phyloP scores from a whole-genome alignment of 73 alveolate species.

The Paramecium caudatum region DNA sequence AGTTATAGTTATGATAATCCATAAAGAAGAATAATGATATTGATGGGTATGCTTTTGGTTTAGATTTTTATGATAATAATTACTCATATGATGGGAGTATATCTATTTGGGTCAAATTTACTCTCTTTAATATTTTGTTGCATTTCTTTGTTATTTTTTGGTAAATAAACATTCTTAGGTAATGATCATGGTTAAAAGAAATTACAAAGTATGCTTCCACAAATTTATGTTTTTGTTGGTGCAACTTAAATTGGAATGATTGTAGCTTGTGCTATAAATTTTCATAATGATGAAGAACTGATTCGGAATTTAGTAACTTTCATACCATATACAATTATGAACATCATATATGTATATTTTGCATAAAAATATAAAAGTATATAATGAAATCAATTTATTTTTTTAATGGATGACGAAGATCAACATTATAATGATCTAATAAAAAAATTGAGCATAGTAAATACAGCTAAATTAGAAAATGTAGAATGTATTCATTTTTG shows the following conservation, averaged over 20 bases:
- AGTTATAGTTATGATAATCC: conserved; percentile 12
- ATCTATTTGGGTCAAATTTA: background rate
- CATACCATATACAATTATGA: conserved; percentile 24
- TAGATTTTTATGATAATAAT: background rate
- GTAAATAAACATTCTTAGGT: no score
- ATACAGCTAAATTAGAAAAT: no score
- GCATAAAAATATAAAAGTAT: background rate
- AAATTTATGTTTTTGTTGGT: background rate
- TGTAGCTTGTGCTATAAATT: background rate
- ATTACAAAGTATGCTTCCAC: no score
- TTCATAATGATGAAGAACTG: background rate
- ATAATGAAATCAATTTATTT: no score
- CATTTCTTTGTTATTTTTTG: no score
- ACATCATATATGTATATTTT: conserved; percentile 20
- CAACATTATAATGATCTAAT: no score
- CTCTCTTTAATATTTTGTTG: conserved; percentile 11
- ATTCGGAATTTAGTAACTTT: background rate
- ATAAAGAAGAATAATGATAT: conserved; percentile 3
- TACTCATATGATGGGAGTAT: conserved; percentile 5
- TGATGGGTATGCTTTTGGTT: background rate
- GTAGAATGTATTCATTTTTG: no score
- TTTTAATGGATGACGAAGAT: no score
- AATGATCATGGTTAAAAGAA: no score
- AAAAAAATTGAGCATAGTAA: no score
- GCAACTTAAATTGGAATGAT: conserved; percentile 5